Evolutionary conservation across 257 asterid species (phyloP), one percentile per base, ranked within the genome.

Genomic region (Solanum commersonii): DNA sequence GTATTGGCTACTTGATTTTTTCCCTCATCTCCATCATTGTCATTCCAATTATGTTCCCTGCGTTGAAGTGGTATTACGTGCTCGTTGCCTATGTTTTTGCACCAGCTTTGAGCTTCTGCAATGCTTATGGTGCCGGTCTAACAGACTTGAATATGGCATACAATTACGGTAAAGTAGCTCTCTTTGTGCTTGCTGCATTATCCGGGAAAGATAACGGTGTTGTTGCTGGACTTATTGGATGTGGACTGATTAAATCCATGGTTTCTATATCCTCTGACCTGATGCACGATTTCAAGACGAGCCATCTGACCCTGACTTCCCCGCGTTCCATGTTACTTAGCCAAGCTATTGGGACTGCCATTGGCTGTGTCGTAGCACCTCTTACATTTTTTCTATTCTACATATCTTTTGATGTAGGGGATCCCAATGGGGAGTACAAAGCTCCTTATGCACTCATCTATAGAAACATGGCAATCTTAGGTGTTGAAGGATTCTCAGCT

Each of bases 121-220:
- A 95, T 22, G 95, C 98, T 0, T 95, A 95, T 85, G 97, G 96
- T 3, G 90, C 96, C 0, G 98, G 98, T 60, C 88, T 95, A 52
- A 95, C 98, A 0, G 98, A 95, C 88, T 90, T 94, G 94, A 95
- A 94, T 89, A 94, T 95, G 98, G 94, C 97, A 2, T 94, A 91
- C 86, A 95, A 93, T 87, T 95, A 95, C 14, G 97, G 98, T 7
- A 95, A 95, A 84, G 96, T 95, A 22, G 96, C 95, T 3, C 98
- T 95, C 88, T 95, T 94, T 59, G 90, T 92, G 60, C 92, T 95
- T 2, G 96, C 98, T 0, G 90, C 96, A 3, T 14, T 92, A 10
- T 49, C 94, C 9, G 95, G 96, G 4, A 42, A 65, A 33, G 93
- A 94, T 14, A 88, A 92, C n/a, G 98, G 97, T 4, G 96, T 95